Evolutionary conservation across 202 grass and related monocot species (phyloP).

Genomic region (Bolboschoenoplectus hybrid): DNA sequence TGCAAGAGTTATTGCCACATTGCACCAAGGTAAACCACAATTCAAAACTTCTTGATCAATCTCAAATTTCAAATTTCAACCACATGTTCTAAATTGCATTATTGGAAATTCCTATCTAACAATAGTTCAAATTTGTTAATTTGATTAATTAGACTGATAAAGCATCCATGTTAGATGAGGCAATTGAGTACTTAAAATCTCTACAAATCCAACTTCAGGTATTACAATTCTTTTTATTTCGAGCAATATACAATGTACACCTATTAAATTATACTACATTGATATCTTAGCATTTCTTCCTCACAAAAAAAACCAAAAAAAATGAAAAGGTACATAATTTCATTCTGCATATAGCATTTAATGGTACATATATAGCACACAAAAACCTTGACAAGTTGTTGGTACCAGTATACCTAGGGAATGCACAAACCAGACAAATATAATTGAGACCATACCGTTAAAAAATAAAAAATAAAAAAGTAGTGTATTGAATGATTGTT

Average conservation of each 20-base stretch:
- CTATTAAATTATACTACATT: neutral
- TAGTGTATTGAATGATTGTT: conserved; percentile 5
- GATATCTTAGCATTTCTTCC: neutral
- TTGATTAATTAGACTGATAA: conserved; percentile 67
- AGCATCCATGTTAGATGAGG: conserved; percentile 85
- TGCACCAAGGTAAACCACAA: conserved; percentile 68
- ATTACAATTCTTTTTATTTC: conserved; percentile 33
- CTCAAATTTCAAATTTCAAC: neutral
- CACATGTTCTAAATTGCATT: neutral
- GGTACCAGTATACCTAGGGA: neutral
- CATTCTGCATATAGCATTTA: neutral
- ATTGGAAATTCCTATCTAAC: neutral
- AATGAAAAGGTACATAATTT: neutral
- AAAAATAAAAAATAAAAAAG: neutral
- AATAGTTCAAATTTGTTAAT: conserved; percentile 16
- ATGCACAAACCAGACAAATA: conserved; percentile 14
- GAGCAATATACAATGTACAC: neutral
- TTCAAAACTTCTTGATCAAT: neutral
- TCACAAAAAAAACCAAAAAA: neutral
- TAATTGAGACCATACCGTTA: neutral
- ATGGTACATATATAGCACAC: neutral
- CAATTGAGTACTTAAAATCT: conserved; percentile 79
- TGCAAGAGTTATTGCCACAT: conserved; percentile 84
- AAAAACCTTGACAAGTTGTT: conserved; percentile 11
- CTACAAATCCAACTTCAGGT: conserved; percentile 90